phyloP scores from a whole-genome alignment of 1,284 basidiomycete genomes.

The Sanguinoderma infundibulare region DNA sequence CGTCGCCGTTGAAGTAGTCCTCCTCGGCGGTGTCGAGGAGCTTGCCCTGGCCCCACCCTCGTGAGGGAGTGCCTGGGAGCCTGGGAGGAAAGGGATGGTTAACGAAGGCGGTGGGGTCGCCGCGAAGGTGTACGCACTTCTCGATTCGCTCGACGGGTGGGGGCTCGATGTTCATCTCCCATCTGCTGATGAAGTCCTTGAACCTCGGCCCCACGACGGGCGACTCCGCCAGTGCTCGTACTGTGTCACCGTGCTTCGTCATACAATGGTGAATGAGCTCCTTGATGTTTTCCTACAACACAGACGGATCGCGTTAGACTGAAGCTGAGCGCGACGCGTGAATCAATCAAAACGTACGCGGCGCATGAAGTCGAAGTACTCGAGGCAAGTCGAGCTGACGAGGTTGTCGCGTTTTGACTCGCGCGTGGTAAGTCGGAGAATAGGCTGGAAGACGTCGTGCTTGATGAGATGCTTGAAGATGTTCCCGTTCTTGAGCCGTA shows the following conservation, averaged over 20 bases:
- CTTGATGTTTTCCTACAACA: constrained; percentile 83
- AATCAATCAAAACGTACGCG: constrained; percentile 63
- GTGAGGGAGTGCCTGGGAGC: constrained; percentile 33
- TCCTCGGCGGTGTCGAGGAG: constrained; percentile 77
- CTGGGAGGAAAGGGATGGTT: not conserved
- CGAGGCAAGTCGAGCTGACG: constrained; percentile 92
- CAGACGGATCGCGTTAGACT: constrained; percentile 10
- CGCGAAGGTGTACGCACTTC: constrained; percentile 43
- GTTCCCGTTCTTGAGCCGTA: constrained; percentile 88
- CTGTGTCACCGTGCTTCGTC: constrained; percentile 70
- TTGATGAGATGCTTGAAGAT: constrained; percentile 86
- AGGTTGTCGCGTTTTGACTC: constrained; percentile 92
- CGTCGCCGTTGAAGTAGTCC: constrained; percentile 89
- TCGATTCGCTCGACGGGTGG: constrained; percentile 59
- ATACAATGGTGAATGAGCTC: constrained; percentile 86
- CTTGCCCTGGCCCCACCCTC: constrained; percentile 54
- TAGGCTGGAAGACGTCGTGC: constrained; percentile 81
- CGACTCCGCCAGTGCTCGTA: constrained; percentile 69
- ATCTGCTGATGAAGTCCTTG: constrained; percentile 74
- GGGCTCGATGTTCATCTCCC: constrained; percentile 93
- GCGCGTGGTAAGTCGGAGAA: constrained; percentile 80
- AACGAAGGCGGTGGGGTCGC: too few relatives aligned
- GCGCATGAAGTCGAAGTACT: constrained; percentile 92
- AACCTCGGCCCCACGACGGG: constrained; percentile 73
- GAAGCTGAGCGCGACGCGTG: constrained; percentile 6